Evolutionary conservation across 2,329 filamentous ascomycete genomes (phyloP).

Genomic region (Macrophomina tecta): DNA sequence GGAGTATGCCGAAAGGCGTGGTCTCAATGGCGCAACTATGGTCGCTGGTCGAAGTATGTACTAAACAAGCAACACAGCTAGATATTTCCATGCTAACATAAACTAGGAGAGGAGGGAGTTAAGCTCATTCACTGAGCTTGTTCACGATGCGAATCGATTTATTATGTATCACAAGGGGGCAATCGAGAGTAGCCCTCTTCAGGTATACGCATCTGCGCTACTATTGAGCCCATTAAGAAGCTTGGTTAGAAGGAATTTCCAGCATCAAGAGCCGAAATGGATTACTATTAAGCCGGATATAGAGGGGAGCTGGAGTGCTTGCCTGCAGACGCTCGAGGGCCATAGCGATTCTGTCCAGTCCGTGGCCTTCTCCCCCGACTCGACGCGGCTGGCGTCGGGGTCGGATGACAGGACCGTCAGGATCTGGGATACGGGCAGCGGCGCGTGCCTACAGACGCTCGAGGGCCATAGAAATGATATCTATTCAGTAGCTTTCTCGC

Average conservation of each 20-base stretch:
- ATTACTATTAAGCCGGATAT: constrained; percentile 31
- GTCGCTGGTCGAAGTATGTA: background rate
- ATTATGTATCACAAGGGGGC: constrained; percentile 34
- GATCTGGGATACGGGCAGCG: no score
- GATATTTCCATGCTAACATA: no score
- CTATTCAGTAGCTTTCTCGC: no score
- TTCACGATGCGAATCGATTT: constrained; percentile 35
- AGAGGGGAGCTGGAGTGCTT: constrained; percentile 16
- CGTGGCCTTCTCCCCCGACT: no score
- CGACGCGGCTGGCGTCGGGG: no score
- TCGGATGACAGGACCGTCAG: no score
- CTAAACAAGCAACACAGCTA: no score
- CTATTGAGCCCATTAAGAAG: constrained; percentile 32
- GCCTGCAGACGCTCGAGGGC: no score
- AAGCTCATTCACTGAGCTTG: constrained; percentile 1
- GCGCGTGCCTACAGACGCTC: no score
- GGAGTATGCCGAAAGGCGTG: constrained; percentile 31
- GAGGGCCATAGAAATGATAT: no score
- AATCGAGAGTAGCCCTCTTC: constrained; percentile 35
- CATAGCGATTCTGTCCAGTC: no score
- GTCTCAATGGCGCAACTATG: constrained; percentile 30
- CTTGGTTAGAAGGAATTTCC: constrained; percentile 29
- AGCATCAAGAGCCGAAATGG: constrained; percentile 30
- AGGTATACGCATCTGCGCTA: constrained; percentile 36
- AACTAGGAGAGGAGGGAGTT: no score